These are phyloP conservation scores for Carex parvula DNA, from an alignment of 176 grass and related monocot genomes.

Conservation along the genomic window DNA sequence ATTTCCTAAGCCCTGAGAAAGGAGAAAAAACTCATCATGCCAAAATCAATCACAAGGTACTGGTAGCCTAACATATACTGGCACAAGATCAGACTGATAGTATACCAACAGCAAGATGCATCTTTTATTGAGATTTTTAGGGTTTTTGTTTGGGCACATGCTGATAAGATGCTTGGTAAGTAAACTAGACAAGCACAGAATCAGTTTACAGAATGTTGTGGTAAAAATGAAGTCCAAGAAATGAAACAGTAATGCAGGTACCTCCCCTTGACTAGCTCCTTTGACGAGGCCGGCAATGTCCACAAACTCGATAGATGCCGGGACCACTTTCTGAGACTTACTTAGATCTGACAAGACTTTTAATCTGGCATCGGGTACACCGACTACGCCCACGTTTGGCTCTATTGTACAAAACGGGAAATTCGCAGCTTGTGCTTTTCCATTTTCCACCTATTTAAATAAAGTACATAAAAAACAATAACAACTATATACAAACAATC, in stretches of 20 bases:
- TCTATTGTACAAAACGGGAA: slow-evolving; percentile 97
- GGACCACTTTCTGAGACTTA: slow-evolving; percentile 70
- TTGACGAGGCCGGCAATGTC: slow-evolving; percentile 97
- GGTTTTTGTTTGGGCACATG: not conserved
- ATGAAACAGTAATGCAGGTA: slow-evolving; percentile 20
- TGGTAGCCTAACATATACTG: not conserved
- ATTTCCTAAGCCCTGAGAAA: slow-evolving; percentile 81
- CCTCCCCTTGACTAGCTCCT: slow-evolving; percentile 99
- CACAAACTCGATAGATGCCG: slow-evolving; percentile 90
- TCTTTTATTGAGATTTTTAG: not conserved
- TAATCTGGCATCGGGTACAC: slow-evolving; percentile 72
- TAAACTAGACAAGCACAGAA: not conserved
- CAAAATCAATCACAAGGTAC: not conserved
- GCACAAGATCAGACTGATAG: not conserved
- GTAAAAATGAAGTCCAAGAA: not conserved
- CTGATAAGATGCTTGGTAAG: not conserved
- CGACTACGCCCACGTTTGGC: slow-evolving; percentile 80
- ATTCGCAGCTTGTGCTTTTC: slow-evolving; percentile 92
- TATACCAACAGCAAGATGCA: not conserved
- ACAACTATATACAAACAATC: not conserved
- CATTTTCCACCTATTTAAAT: slow-evolving; percentile 78
- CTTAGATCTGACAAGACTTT: slow-evolving; percentile 70
- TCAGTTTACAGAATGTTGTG: not conserved
- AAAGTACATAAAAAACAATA: not conserved
- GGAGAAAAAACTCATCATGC: not conserved